Conservation (phyloP, 1,139 yeast genomes). For the Saccharomycopsis crataegensis region DNA sequence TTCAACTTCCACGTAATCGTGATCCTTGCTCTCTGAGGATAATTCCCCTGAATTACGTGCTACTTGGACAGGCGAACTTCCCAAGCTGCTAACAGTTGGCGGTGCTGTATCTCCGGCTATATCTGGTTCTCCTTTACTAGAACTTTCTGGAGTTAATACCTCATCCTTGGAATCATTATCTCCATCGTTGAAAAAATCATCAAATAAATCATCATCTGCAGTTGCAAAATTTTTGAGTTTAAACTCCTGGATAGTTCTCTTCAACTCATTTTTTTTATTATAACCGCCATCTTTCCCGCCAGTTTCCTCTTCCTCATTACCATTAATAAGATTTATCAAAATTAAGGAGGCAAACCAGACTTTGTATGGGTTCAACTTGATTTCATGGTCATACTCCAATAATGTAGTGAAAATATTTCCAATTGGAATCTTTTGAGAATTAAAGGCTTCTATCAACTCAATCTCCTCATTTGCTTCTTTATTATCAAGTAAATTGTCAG, state of each 20-base stretch:
- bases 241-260: constrained; percentile 15
- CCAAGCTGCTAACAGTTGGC: not conserved
- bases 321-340: constrained; percentile 49
- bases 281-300: not conserved
- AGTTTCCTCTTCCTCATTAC: not conserved
- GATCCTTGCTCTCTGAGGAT: not conserved
- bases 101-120: too few species aligned
- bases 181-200: constrained; percentile 32
- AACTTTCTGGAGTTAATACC: too few species aligned
- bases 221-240: constrained; percentile 9
- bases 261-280: constrained; percentile 22
- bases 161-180: constrained; percentile 32
- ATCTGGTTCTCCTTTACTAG: too few species aligned
- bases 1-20: not conserved
- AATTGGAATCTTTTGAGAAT: constrained; percentile 20
- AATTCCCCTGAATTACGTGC: not conserved
- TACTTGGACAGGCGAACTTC: constrained; percentile 6
- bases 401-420: constrained; percentile 59
- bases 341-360: constrained; percentile 78
- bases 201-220: constrained; percentile 14
- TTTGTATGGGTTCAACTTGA: constrained; percentile 75
- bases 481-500: not conserved
- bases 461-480: constrained; percentile 2
- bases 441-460: constrained; percentile 1
- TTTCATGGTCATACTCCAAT: constrained; percentile 72